Evolutionary conservation across 306 rosid genomes (phyloP), one percentile per base, ranked within the genome.

Genomic region (Delonix regia): DNA sequence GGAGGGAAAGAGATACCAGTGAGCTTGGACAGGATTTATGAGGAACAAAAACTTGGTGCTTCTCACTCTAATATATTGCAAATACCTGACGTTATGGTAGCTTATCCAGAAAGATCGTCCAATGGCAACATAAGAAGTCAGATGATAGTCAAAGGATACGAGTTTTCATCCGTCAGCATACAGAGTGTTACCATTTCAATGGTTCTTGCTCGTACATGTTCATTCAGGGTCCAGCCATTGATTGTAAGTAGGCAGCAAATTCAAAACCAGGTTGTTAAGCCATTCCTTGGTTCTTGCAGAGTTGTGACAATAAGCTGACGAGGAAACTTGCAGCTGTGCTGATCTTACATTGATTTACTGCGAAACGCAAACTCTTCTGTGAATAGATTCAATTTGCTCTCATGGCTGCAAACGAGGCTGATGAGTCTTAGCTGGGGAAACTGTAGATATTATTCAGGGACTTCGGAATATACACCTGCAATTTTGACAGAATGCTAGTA

Each of bases 91-190:
- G 80, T 75, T 10, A 79, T 74, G 75, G 78, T 77, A 73, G n/a
- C 87, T 70, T 83, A 88, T 52, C 78, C 80, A 55, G 88, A 87
- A 41, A 82, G 86, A 33, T 71, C 85, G 38, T 71, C 83, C 63
- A 83, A 83, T 71, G 79, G 89, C 24, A 83, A 62, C 80, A 78
- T 84, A 63, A 90, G 88, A 83, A 86, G 90, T 80, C 85, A 79
- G 53, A 82, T 87, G 87, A 76, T 83, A 44, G 79, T 82, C 22
- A 85, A 87, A 74, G 77, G 52, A 19, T 12, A 21, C 12, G 51
- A 41, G 11, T 39, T 66, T 39, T 66, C 88, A 71, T 83, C 86
- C 19, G 76, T 71, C 30, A 73, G 76, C 66, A 72, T 57, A 44
- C 83, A 57, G 28, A 79, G 79, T 51, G 68, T 81, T 44, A 78